Evolutionary conservation across 2,329 filamentous ascomycete species (phyloP).

Genomic region (Septoria petroselini): DNA sequence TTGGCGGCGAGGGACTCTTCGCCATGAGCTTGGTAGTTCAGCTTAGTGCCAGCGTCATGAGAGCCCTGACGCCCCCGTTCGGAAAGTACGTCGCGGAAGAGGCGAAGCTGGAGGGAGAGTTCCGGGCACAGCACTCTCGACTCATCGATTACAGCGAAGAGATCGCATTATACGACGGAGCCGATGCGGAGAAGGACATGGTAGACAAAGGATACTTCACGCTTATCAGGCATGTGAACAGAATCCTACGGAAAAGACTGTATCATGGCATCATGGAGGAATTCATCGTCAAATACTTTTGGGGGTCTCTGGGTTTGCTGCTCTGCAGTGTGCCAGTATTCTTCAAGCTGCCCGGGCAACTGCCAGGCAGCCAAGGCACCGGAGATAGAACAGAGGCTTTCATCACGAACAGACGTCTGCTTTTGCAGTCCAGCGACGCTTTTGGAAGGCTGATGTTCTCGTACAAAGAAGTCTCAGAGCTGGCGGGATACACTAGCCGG

Average conservation of each 20-base stretch:
- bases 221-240: constrained; percentile 97
- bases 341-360: constrained; percentile 60
- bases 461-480: constrained; percentile 93
- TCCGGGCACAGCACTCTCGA: constrained; percentile 89
- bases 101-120: constrained; percentile 89
- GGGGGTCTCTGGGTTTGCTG: constrained; percentile 86
- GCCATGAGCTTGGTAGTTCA: constrained; percentile 95
- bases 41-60: constrained; percentile 87
- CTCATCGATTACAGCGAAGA: constrained; percentile 97
- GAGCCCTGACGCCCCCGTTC: constrained; percentile 89
- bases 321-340: constrained; percentile 96
- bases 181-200: constrained; percentile 92
- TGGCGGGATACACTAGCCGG: constrained; percentile 91
- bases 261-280: constrained; percentile 99
- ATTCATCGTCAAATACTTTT: constrained; percentile 99
- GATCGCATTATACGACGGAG: constrained; percentile 84
- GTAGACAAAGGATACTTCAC: constrained; percentile 99
- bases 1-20: constrained; percentile 93
- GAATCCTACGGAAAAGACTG: constrained; percentile 82
- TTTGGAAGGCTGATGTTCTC: constrained; percentile 97
- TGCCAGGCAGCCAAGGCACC: constrained; percentile 20
- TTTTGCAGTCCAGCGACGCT: constrained; percentile 89
- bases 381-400: constrained; percentile 56
- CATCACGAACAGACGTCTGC: constrained; percentile 87
- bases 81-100: constrained; percentile 98